A percentile compares a stretch with the other conserved stretches of the same genome.
phyloP scores from a whole-genome alignment of 148 eudicot genomes.

The Bassia scoparia region DNA sequence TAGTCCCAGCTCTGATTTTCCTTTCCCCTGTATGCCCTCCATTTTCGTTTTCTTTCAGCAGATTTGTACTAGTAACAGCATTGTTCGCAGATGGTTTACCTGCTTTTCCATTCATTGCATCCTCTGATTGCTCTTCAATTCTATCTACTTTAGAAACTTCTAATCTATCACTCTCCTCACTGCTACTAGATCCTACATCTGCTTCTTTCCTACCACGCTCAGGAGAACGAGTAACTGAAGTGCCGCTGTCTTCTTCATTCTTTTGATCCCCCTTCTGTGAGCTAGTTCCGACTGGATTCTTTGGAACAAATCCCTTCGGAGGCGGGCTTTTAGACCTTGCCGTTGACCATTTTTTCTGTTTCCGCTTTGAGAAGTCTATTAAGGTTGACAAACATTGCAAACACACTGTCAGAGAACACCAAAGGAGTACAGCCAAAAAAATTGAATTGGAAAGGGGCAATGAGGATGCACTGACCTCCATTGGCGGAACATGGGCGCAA shows the following conservation, averaged over 20 bases:
- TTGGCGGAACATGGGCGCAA: constrained; percentile 48
- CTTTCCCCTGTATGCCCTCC: constrained; percentile 21
- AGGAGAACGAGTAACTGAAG: constrained; percentile 26
- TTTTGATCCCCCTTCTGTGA: constrained; percentile 43
- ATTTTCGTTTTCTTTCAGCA: constrained; percentile 37
- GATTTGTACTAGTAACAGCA: constrained; percentile 18
- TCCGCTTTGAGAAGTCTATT: constrained; percentile 65
- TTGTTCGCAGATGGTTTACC: constrained; percentile 15
- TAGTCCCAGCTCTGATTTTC: constrained; percentile 19
- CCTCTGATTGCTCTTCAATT: constrained; percentile 34
- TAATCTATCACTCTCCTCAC: constrained; percentile 24
- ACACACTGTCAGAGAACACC: constrained; percentile 4
- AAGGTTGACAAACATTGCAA: constrained; percentile 9
- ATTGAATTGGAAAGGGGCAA: constrained; percentile 3
- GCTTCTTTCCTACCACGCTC: constrained; percentile 28
- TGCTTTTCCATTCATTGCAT: constrained; percentile 31
- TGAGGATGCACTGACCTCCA: constrained; percentile 54
- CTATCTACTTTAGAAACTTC: constrained; percentile 25
- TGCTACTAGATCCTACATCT: constrained; percentile 32
- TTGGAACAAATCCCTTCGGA: constrained; percentile 65
- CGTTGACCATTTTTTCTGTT: constrained; percentile 44
- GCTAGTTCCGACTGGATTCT: constrained; percentile 44
- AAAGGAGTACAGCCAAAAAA: constrained; percentile 2
- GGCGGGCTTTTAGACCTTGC: constrained; percentile 47
- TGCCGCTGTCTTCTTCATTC: constrained; percentile 36